A percentile compares a stretch with the other conserved stretches of the same genome.
Conservation (phyloP, 2,329 filamentous ascomycete species). For the Colletotrichum sp. region DNA sequence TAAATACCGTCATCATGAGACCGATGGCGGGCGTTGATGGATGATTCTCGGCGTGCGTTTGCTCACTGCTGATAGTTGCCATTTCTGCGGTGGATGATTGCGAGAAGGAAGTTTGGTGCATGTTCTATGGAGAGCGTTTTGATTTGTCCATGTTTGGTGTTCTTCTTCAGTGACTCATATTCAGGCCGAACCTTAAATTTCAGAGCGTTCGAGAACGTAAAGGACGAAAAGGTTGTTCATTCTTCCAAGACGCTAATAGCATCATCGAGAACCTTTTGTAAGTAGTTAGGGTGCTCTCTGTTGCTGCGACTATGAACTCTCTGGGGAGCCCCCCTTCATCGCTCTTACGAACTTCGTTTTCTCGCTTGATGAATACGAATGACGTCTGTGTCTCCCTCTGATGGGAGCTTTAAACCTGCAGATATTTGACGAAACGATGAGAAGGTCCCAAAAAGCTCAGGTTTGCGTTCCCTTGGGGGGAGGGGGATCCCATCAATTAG, state of each 20-base stretch:
- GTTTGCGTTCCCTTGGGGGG: no score
- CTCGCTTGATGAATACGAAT: neutral
- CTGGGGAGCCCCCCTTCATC: neutral
- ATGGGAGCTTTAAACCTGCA: neutral
- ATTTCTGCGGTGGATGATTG: neutral
- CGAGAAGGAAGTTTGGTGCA: neutral
- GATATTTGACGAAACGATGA: neutral
- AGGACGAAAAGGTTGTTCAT: neutral
- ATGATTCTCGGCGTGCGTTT: neutral
- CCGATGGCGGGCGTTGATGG: rapidly evolving
- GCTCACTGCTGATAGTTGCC: neutral
- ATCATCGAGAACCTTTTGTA: no score
- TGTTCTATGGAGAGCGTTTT: neutral
- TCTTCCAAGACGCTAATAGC: neutral
- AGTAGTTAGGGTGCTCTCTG: neutral
- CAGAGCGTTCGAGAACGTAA: neutral
- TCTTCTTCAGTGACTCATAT: neutral
- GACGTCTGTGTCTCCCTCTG: neutral
- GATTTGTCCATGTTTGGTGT: neutral
- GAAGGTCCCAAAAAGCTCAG: no score
- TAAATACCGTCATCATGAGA: neutral
- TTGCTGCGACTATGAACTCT: neutral
- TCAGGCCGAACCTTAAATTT: neutral
- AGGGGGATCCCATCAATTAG: neutral
- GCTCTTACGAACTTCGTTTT: neutral